Evolutionary conservation across 2,329 filamentous ascomycete species (phyloP).

Genomic region (Penicillium brasilianum): DNA sequence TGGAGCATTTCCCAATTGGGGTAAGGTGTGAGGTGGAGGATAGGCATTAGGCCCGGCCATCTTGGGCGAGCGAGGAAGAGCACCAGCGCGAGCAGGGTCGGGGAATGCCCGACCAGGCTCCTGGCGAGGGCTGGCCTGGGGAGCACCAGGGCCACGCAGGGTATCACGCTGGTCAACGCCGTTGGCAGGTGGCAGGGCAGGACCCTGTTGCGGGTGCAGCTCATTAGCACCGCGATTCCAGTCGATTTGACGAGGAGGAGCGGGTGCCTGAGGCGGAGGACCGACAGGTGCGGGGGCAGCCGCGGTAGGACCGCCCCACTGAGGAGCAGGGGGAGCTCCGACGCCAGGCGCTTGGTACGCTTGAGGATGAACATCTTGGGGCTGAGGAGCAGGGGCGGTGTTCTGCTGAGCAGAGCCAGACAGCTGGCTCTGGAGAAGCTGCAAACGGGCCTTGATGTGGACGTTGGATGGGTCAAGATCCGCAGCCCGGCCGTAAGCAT

Average conservation of each 20-base stretch:
- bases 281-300: constrained; percentile 65
- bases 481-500: constrained; percentile 92
- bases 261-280: constrained; percentile 61
- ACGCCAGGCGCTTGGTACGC: constrained; percentile 85
- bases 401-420: constrained; percentile 72
- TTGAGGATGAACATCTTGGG: constrained; percentile 94
- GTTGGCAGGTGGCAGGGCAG: constrained; percentile 64
- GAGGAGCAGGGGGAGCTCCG: constrained; percentile 80
- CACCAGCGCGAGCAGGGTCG: constrained; percentile 62
- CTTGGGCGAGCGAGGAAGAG: constrained; percentile 64
- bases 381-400: constrained; percentile 72
- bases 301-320: constrained; percentile 79
- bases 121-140: constrained; percentile 77
- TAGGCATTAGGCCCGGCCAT: constrained; percentile 60
- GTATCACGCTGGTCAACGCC: constrained; percentile 81
- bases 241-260: constrained; percentile 66
- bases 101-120: constrained; percentile 73
- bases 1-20: constrained; percentile 56
- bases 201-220: constrained; percentile 62
- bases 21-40: constrained; percentile 55
- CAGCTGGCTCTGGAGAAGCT: constrained; percentile 80
- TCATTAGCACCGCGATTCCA: constrained; percentile 75
- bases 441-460: constrained; percentile 93
- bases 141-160: constrained; percentile 69
- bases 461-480: constrained; percentile 92